Conservation (phyloP, 2,329 filamentous ascomycete genomes). For the Rosellinia necatrix region DNA sequence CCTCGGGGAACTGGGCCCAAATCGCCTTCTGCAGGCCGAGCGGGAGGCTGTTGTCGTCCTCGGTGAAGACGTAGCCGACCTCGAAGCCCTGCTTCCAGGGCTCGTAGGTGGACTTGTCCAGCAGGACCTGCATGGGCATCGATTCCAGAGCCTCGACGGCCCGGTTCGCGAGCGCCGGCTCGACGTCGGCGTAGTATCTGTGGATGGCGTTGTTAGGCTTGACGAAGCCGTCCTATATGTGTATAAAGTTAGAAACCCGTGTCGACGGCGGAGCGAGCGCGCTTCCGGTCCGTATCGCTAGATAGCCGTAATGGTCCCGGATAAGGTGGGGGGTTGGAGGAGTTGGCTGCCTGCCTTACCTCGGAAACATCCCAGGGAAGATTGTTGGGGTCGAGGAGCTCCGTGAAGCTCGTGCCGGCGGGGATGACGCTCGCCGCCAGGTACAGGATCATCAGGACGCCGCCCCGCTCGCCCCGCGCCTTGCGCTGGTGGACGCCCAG, state of each 20-base stretch:
- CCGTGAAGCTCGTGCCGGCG: not conserved
- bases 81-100: conserved; percentile 21
- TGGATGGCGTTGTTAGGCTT: conserved; percentile 2
- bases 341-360: no score
- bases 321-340: no score
- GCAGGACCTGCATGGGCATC: not conserved
- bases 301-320: no score
- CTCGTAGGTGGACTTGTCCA: conserved; percentile 7
- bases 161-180: conserved; percentile 12
- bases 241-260: not conserved
- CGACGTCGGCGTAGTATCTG: conserved; percentile 17
- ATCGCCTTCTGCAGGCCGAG: conserved; percentile 11
- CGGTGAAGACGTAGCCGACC: conserved; percentile 24
- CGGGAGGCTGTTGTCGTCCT: conserved; percentile 11
- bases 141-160: conserved; percentile 2
- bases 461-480: conserved; percentile 22
- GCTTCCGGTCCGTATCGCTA: no score
- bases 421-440: conserved; percentile 12
- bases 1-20: conserved; percentile 15
- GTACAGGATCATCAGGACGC: conserved; percentile 21
- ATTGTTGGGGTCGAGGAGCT: not conserved
- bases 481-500: conserved; percentile 19
- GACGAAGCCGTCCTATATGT: conserved; percentile 3
- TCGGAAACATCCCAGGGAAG: not conserved
- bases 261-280: no score